phyloP scores from a whole-genome alignment of 116 monocot species.

The Cymodocea nodosa region DNA sequence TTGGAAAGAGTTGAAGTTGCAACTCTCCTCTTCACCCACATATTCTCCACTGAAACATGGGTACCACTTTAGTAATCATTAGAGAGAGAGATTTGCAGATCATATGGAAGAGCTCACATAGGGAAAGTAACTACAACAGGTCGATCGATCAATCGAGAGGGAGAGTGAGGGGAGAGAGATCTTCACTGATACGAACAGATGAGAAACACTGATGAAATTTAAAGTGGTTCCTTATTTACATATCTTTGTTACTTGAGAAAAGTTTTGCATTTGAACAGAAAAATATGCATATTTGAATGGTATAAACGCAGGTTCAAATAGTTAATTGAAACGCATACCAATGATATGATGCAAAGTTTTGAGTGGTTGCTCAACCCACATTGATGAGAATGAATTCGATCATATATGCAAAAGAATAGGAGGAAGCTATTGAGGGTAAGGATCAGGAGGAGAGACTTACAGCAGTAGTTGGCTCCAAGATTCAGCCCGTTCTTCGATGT shows the following conservation, averaged over 20 bases:
- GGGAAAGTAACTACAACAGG: too few relatives aligned
- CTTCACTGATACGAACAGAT: neutral
- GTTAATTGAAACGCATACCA: neutral
- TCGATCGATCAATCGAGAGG: too few relatives aligned
- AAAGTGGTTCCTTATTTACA: too few relatives aligned
- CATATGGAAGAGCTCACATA: neutral
- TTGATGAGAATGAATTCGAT: too few relatives aligned
- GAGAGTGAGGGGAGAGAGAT: neutral
- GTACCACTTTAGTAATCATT: neutral
- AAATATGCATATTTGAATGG: neutral
- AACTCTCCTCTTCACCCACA: conserved; percentile 36
- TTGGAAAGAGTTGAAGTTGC: conserved; percentile 19
- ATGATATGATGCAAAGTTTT: too few relatives aligned
- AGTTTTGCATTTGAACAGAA: neutral
- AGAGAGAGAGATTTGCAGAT: neutral
- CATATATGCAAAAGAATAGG: neutral
- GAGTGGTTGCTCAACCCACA: too few relatives aligned
- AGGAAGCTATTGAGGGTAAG: neutral
- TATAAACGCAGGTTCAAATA: neutral
- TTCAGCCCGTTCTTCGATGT: conserved; percentile 45
- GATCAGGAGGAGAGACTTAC: conserved; percentile 22
- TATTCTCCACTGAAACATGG: conserved; percentile 33
- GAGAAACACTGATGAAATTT: neutral
- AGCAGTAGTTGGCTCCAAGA: conserved; percentile 67
- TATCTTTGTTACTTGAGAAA: neutral